A percentile compares a stretch with the other conserved stretches of the same genome.
Evolutionary conservation across 202 grass and related monocot species (phyloP).

Genomic region (Zizania palustris): DNA sequence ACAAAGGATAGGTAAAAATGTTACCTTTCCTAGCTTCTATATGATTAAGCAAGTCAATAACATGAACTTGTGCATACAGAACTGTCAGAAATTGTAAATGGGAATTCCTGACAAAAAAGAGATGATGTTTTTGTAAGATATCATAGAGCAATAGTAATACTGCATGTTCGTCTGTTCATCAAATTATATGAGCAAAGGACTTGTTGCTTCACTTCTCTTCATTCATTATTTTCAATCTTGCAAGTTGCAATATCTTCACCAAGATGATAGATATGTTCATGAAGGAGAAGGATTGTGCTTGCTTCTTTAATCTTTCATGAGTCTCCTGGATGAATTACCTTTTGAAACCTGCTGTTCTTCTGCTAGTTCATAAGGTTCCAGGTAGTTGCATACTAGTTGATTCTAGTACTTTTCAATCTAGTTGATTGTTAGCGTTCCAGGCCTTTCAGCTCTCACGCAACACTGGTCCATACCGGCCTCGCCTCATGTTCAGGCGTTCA

Average conservation of each 20-base stretch:
- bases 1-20: conserved; percentile 38
- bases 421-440: too few species aligned
- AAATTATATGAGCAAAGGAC: background rate
- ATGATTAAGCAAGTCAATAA: conserved; percentile 2
- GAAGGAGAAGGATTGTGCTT: background rate
- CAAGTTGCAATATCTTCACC: background rate
- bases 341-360: background rate
- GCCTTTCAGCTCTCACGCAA: too few species aligned
- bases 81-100: conserved; percentile 56
- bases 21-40: conserved; percentile 1
- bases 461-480: too few species aligned
- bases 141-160: conserved; percentile 1
- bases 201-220: background rate
- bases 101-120: conserved; percentile 35
- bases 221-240: background rate
- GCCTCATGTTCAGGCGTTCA: too few species aligned
- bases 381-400: background rate
- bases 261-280: background rate
- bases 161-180: background rate
- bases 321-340: background rate
- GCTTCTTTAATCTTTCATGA: background rate
- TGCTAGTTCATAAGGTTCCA: background rate
- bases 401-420: background rate
- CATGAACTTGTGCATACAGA: conserved; percentile 36
- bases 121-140: conserved; percentile 23